Conservation (phyloP, 2,329 filamentous ascomycete species). For the Leptosphaerulina australis region DNA sequence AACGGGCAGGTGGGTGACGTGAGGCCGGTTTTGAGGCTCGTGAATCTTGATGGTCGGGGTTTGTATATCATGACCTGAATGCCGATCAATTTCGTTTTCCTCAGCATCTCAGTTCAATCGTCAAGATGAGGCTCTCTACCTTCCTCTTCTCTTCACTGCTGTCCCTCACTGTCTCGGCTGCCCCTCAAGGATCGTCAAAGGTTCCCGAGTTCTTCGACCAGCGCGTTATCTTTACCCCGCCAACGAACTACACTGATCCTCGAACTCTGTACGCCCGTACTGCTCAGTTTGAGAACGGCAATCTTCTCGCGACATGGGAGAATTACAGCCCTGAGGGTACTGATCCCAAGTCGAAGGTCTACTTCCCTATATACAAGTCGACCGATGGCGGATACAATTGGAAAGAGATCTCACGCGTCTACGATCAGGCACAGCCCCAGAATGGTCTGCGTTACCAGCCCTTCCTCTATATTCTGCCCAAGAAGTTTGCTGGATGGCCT, state of each 20-base stretch:
- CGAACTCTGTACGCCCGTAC: constrained; percentile 61
- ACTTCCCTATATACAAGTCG: constrained; percentile 56
- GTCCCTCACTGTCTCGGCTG: constrained; percentile 28
- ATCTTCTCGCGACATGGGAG: constrained; percentile 61
- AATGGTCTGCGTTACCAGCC: constrained; percentile 74
- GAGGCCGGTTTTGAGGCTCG: constrained; percentile 7
- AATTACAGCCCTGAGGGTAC: constrained; percentile 56
- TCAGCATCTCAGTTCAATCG: constrained; percentile 11
- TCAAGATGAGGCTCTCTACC: constrained; percentile 42
- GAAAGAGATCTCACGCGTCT: constrained; percentile 66
- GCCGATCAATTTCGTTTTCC: constrained; percentile 8
- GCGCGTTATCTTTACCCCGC: constrained; percentile 52
- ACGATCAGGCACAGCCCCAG: constrained; percentile 68
- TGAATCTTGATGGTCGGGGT: neutral
- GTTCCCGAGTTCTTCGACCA: constrained; percentile 38
- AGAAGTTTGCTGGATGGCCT: constrained; percentile 62
- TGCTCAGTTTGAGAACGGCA: constrained; percentile 52
- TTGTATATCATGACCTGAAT: constrained; percentile 8
- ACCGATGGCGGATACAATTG: constrained; percentile 60
- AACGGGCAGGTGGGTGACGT: constrained; percentile 15
- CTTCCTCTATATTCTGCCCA: constrained; percentile 67
- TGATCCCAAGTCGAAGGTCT: constrained; percentile 44
- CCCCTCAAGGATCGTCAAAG: constrained; percentile 27
- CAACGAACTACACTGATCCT: constrained; percentile 53
- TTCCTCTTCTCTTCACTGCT: constrained; percentile 34